Base-by-base conservation (phyloP, 768 basidiomycete genomes). In the Rossbeevera mucosa region DNA sequence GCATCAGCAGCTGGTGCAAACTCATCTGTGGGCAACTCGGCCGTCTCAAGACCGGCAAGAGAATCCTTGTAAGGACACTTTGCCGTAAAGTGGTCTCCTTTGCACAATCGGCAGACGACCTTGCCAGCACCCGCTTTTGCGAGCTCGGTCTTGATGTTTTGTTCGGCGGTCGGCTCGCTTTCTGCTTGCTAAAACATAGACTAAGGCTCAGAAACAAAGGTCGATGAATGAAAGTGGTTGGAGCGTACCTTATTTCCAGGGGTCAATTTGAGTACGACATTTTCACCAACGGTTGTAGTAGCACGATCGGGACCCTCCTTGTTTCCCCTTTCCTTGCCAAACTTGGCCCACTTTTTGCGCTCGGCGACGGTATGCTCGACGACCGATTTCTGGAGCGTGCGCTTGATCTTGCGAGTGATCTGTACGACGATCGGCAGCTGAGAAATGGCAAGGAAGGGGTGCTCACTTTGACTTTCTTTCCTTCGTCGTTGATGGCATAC, bases 1-100 rank as follows among this genome's bases (percentile, higher is more conserved):
- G 65, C 50, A 18, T 72, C 67, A 5, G 72, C 58, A 12, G 74
- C 64, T 16, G 74, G 20, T 70, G 67, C 3, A 75, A 70, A 28
- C 58, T 72, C 71, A 26, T 59, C 72, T 38, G 69, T 8, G 58
- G 4, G 76, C 72, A 0, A 72, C 61, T 81, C 78, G 5, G 74
- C 72, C 12, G 75, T 84, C 26, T 80, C 89, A 44, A 93, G 75
- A 4, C 82, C 88, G 9, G 85, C 86, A 13, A 99, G 80, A 8
- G 89, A 88, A 62, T 97, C 94, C 73, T 94, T 96, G 80, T 94
- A 94, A 6, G 96, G 96, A 79, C 96, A 98, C 71, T 94, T 94
- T 57, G 94, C 89, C 13, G 96, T 99, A 72, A 94, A 98, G 74
- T 98, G 96, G 58, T 88, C 89, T 48, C 95, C 96, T 67, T 95